Evolutionary conservation across 2,329 filamentous ascomycete genomes (phyloP), one percentile per base, ranked within the genome.

Genomic region (Aspergillus texensis): DNA sequence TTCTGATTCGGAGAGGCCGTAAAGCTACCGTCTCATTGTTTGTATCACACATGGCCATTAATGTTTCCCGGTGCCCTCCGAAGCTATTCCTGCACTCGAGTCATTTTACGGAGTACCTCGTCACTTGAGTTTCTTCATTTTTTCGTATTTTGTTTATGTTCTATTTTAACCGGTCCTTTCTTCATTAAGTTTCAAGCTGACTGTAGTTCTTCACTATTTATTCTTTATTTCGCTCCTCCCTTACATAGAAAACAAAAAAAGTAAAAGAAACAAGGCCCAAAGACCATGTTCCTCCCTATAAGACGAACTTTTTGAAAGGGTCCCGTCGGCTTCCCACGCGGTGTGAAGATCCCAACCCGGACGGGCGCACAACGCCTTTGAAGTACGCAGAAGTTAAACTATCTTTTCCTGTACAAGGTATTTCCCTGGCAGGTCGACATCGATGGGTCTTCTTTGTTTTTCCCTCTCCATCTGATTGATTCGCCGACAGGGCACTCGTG

Each of bases 341-440:
- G 63, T 56, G 61, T 64, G 65, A 61, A 66, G 65, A 66, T 67
- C 65, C 55, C 59, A 61, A 52, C 65, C 52, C 57, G 61, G 55
- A 45, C 56, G 48, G 48, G 28, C 48, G 48, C 48, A 52, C 48
- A 52, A 52, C 48, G 48, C 48, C 48, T 52, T 52, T n/a, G 28
- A 52, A 52, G 48, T 14, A 24, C 21, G 9, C 3, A 32, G 26
- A 52, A 52, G 48, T 52, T n/a, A 32, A 21, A 30, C 28, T 52
- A 32, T 52, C 14, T 21, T 32, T n/a, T 34, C 16, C 48, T n/a
- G 28, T 52, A n/a, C 48, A 52, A 52, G 48, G 48, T 32, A 52
- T n/a, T 52, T 52, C 48, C 48, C 26, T 52, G 28, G 28, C 28
- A 52, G 16, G 28, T 32, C 28, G 48, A 32, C 26, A 34, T 52